Base-by-base conservation (phyloP, 345 rosid species). In the Pugionium cornutum region DNA sequence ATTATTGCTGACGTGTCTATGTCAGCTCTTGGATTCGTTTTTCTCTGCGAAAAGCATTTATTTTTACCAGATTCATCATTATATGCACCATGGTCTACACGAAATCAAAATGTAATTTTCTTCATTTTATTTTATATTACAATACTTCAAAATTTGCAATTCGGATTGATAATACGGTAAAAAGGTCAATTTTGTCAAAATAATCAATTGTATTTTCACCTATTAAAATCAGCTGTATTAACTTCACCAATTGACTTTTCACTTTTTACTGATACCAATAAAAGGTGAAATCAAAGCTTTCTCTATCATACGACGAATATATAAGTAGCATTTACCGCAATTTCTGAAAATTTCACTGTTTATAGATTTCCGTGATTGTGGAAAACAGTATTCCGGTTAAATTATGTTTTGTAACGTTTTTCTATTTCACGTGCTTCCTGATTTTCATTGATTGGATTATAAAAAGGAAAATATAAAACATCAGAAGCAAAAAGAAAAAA, bases 11-110 rank as follows among this genome's bases (percentile, higher is more conserved):
- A 64, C 75, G 65, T 72, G 75, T 72, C 53, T 0, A 9, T 5
- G 53, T 64, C 70, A 41, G 45, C 53, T 49, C 53, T 71, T 71
- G 75, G 75, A 71, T 71, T 56, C 68, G 51, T 55, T 70, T 53
- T 34, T 61, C 33, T 49, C 50, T 46, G 62, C 37, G 4, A 34
- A 25, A 35, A 39, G 66, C 69, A 72, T 33, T 72, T 32, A 71
- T 48, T 64, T 48, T 40, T 41, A 49, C 64, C 65, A 72, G 70
- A 56, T 34, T 34, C 70, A 58, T 65, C 66, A 72, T 72, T 34
- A 18, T 18, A 18, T 18, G 18, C 18, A 0, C 18, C 18, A 18
- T 18, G 18, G 18, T 18, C 18, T 18, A 18, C 18, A 18, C 18
- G 18, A 18, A 18, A 18, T 18, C 0, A 18, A 18, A 18, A 18